Evolutionary conservation across 208 protist species (phyloP).

Genomic region (Leishmania mexicana): DNA sequence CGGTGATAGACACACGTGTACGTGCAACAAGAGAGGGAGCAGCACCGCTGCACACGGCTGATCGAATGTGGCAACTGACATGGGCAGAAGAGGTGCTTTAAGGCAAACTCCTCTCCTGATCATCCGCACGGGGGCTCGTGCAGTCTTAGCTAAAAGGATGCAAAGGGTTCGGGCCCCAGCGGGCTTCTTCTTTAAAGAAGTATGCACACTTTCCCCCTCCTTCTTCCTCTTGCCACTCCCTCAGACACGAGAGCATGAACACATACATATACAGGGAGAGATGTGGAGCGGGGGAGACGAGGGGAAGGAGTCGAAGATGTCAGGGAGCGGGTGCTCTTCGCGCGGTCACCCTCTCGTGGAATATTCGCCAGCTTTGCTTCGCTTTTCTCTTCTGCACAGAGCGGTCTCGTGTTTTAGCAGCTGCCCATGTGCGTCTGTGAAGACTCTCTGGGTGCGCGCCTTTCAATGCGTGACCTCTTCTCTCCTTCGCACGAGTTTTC

Average conservation of each 20-base stretch:
- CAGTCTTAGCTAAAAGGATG: background rate
- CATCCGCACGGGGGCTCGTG: background rate
- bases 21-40: background rate
- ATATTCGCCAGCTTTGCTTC: background rate
- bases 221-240: background rate
- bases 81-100: no score
- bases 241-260: background rate
- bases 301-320: background rate
- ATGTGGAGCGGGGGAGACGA: background rate
- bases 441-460: background rate
- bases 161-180: background rate
- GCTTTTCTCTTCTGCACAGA: background rate
- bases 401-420: background rate
- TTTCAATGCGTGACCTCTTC: background rate
- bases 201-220: background rate
- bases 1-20: background rate
- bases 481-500: no score
- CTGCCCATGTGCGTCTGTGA: background rate
- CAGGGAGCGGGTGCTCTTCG: background rate
- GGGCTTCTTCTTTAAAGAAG: background rate
- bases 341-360: background rate
- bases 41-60: background rate
- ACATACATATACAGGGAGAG: background rate
- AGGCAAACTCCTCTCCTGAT: background rate
- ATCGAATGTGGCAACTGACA: no score